Percentiles rank a stretch among this genome's conserved stretches.
phyloP scores from a whole-genome alignment of 176 grass and related monocot species.

The Calamus simplicifolius region DNA sequence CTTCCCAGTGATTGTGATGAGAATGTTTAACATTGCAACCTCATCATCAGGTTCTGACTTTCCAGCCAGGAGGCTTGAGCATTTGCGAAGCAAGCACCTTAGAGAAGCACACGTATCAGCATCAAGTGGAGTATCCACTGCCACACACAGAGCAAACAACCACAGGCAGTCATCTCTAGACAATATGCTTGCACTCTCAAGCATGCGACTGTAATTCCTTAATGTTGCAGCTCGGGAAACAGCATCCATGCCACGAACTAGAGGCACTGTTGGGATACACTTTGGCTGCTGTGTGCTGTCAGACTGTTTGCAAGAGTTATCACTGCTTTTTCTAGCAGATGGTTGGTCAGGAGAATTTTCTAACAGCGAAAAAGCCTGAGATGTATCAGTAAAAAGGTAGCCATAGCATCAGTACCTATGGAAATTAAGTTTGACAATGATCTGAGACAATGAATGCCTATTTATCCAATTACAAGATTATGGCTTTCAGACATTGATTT shows the following conservation, averaged over 20 bases:
- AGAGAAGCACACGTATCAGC: conserved; percentile 57
- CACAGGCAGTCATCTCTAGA: conserved; percentile 76
- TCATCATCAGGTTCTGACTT: conserved; percentile 57
- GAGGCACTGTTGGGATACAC: conserved; percentile 34
- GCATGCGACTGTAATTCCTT: conserved; percentile 48
- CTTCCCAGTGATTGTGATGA: conserved; percentile 49
- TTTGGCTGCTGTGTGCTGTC: conserved; percentile 27
- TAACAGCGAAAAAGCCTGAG: conserved; percentile 37
- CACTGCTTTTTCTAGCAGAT: background rate
- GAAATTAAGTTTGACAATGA: too few relatives aligned
- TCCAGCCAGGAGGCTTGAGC: conserved; percentile 31
- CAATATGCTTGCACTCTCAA: conserved; percentile 40
- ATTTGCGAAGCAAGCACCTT: conserved; percentile 63
- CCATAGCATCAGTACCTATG: background rate
- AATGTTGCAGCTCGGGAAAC: conserved; percentile 53
- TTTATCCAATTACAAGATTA: too few relatives aligned
- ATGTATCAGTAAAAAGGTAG: conserved; percentile 6
- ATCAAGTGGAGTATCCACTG: conserved; percentile 46
- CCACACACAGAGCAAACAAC: conserved; percentile 60
- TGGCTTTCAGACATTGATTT: too few relatives aligned
- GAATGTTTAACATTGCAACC: conserved; percentile 64
- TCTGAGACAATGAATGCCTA: too few relatives aligned
- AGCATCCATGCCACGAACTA: conserved; percentile 48
- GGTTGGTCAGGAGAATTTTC: conserved; percentile 27
- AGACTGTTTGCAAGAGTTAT: conserved; percentile 12